Base-by-base conservation (phyloP, 2,329 filamentous ascomycete genomes). In the Aspergillus brunneoviolaceus region DNA sequence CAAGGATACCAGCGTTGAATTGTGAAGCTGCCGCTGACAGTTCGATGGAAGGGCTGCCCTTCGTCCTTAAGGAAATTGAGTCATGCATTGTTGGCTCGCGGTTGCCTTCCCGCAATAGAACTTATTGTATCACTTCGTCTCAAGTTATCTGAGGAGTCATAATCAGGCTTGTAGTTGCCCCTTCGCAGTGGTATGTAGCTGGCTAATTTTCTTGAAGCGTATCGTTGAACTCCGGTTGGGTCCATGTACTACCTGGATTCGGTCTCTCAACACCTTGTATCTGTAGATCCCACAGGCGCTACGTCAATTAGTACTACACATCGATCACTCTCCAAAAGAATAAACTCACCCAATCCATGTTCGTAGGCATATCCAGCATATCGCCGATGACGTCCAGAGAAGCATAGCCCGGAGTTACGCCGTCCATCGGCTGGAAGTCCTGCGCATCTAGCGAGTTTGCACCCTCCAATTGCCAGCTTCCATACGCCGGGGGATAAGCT, bases 311-410 rank as follows among this genome's bases (percentile, higher is more conserved):
- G 55, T n/a, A 19, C 27, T 9, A 29, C 9, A 10, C 7, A 45
- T n/a, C 3, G 27, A 16, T 25, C 12, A 31, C 5, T 39, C 49
- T 39, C 21, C 4, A 2, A n/a, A 27, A 14, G 9, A 29, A 16
- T 10, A 25, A 16, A 48, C 71, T 63, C 67, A 75, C 73, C 73
- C 73, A 75, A 61, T 76, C 68, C 19, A 75, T 53, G 57, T 69
- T 70, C 35, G 63, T 65, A 10, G 73, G 72, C 1, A 68, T 63
- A 31, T 70, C 70, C 14, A 76, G 64, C 72, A 76, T 76, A 16
- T 71, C 70, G 35, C 69, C 70, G 54, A 75, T 74, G 0, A 74
- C 65, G 21, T 66, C 70, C 5, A 74, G 55, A 6, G 66, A 60
- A 6, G 60, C 49, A 27, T 60, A 62, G 6, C 58, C 51, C 1